phyloP scores from a whole-genome alignment of 495 filamentous ascomycete species.

The Chaetomium tenue region DNA sequence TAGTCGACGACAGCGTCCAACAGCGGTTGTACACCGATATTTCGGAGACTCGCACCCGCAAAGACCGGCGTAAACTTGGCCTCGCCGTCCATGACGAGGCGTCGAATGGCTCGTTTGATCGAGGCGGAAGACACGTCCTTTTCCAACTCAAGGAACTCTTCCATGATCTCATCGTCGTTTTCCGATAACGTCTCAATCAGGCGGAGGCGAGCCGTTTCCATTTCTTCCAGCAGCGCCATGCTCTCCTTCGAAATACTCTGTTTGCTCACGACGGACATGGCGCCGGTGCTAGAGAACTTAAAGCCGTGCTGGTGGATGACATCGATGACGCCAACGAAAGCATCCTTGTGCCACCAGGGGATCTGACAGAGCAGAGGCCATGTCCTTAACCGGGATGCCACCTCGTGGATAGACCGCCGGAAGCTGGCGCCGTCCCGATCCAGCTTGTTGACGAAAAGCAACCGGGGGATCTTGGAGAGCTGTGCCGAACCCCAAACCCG shows the following conservation, averaged over 20 bases:
- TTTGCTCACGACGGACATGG: constrained; percentile 54
- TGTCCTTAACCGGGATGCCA: constrained; percentile 71
- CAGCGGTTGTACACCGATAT: constrained; percentile 91
- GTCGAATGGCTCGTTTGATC: constrained; percentile 72
- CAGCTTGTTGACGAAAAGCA: constrained; percentile 93
- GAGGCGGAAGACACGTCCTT: constrained; percentile 66
- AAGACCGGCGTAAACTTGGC: constrained; percentile 78
- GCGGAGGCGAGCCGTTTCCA: constrained; percentile 69
- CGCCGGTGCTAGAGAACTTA: constrained; percentile 53
- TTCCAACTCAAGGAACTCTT: constrained; percentile 72
- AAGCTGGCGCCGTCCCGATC: constrained; percentile 94
- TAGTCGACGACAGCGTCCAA: constrained; percentile 85
- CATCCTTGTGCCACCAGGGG: constrained; percentile 83
- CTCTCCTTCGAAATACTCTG: constrained; percentile 35
- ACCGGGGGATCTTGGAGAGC: constrained; percentile 76
- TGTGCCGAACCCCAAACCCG: constrained; percentile 93
- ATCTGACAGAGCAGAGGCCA: constrained; percentile 94
- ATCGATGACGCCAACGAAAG: constrained; percentile 80
- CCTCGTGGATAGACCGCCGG: constrained; percentile 78
- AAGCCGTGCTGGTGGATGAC: constrained; percentile 58
- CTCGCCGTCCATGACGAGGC: constrained; percentile 61
- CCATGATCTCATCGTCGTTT: constrained; percentile 81
- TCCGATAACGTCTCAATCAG: constrained; percentile 83
- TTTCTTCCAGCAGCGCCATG: constrained; percentile 60
- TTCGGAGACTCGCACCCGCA: constrained; percentile 86